phyloP scores from a whole-genome alignment of 441 rosid species.

The Viola pubescens region DNA sequence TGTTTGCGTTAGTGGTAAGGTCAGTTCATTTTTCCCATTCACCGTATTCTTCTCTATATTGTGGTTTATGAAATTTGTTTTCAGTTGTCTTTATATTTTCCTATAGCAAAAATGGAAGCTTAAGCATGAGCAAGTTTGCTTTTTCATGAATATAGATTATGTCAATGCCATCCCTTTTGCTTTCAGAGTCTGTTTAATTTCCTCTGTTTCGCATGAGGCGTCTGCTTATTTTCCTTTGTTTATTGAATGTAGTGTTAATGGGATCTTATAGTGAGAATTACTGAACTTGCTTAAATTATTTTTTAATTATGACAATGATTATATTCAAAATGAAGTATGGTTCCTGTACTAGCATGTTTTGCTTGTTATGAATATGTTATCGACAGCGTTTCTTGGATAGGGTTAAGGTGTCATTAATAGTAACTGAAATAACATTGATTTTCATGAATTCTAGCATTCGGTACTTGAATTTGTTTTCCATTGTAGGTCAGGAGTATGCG shows the following conservation, averaged over 20 bases:
- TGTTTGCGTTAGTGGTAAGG: constrained; percentile 91
- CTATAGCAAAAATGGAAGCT: constrained; percentile 1
- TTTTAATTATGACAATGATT: no score
- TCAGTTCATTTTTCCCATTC: constrained; percentile 23
- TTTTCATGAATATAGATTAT: constrained; percentile 3
- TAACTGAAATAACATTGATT: background rate
- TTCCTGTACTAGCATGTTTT: background rate
- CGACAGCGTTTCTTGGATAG: no score
- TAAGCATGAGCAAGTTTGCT: constrained; percentile 8
- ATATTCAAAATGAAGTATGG: background rate
- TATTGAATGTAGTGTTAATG: no score
- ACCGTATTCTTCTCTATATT: constrained; percentile 11
- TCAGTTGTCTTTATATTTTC: background rate
- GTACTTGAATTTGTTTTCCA: constrained; percentile 14
- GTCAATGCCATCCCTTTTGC: background rate
- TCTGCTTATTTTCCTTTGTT: no score
- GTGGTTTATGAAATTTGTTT: constrained; percentile 9
- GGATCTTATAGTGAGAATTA: background rate
- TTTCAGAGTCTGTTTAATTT: background rate
- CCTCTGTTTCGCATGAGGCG: background rate
- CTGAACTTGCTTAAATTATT: background rate
- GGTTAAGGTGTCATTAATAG: no score
- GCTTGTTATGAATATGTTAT: no score
- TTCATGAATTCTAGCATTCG: constrained; percentile 15
- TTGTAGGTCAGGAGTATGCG: constrained; percentile 54